Conservation (phyloP, 192 early-diverging fungal species). For the Allomyces macrogynus region DNA sequence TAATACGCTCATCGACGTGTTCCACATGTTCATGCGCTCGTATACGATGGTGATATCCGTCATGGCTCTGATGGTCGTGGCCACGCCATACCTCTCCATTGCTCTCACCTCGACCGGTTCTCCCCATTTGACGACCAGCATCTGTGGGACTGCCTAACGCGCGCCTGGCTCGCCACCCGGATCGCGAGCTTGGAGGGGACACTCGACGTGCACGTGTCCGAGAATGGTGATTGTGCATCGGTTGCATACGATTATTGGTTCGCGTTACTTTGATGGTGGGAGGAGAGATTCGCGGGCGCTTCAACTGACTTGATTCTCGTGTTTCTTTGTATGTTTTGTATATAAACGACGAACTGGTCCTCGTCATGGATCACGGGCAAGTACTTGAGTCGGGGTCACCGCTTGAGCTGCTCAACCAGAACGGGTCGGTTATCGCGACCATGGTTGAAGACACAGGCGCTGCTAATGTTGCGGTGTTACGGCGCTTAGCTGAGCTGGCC, state of each 20-base stretch:
- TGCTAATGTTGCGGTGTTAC: conserved; percentile 31
- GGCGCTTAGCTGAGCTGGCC: conserved; percentile 13
- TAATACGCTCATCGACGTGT: conserved; percentile 37
- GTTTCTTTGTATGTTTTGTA: too few relatives aligned
- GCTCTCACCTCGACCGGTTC: too few relatives aligned
- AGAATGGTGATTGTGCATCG: conserved; percentile 63
- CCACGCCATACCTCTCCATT: conserved; percentile 45
- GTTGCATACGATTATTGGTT: conserved; percentile 39
- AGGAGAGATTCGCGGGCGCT: too few relatives aligned
- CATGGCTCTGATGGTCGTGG: conserved; percentile 37
- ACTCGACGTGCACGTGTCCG: too few relatives aligned
- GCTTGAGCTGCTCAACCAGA: conserved; percentile 18
- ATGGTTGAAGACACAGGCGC: conserved; percentile 51
- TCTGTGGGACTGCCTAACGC: too few relatives aligned
- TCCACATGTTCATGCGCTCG: conserved; percentile 40
- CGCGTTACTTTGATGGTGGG: not conserved
- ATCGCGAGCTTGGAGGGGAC: too few relatives aligned
- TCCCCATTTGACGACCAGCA: too few relatives aligned
- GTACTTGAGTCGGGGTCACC: conserved; percentile 19
- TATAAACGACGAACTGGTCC: not conserved
- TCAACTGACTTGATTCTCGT: too few relatives aligned
- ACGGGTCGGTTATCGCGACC: conserved; percentile 20
- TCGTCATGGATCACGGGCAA: not conserved
- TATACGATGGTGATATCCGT: conserved; percentile 31
- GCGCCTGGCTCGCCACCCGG: too few relatives aligned